These are phyloP conservation scores for Aspergillus baeticus DNA, from an alignment of 495 filamentous ascomycete genomes.

Conservation along the genomic window DNA sequence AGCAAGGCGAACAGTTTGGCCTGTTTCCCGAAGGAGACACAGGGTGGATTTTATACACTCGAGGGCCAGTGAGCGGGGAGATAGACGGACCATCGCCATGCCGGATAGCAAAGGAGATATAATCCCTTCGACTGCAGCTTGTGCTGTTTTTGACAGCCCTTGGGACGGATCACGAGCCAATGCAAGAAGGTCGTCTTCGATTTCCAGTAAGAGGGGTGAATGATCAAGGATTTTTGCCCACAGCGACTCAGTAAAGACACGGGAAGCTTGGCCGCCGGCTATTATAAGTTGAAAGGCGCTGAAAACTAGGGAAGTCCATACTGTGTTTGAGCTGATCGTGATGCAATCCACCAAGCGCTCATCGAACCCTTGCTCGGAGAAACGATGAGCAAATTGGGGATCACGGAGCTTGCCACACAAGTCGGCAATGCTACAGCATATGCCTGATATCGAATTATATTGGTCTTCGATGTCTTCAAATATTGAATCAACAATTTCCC, in stretches of 20 bases:
- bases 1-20: slow-evolving; percentile 24
- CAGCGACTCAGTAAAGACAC: slow-evolving; percentile 24
- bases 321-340: slow-evolving; percentile 28
- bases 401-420: slow-evolving; percentile 72
- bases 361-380: slow-evolving; percentile 73
- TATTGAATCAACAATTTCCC: slow-evolving; percentile 76
- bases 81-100: slow-evolving; percentile 23
- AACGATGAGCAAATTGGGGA: slow-evolving; percentile 62
- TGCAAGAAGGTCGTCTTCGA: slow-evolving; percentile 27
- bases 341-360: slow-evolving; percentile 55
- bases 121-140: slow-evolving; percentile 29
- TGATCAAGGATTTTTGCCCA: slow-evolving; percentile 37
- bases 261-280: slow-evolving; percentile 24
- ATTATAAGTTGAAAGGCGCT: slow-evolving; percentile 34
- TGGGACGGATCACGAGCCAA: slow-evolving; percentile 16
- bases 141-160: slow-evolving; percentile 30
- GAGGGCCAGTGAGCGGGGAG: slow-evolving; percentile 33
- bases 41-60: slow-evolving; percentile 30
- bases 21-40: slow-evolving; percentile 26
- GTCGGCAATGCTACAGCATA: slow-evolving; percentile 60
- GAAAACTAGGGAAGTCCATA: slow-evolving; percentile 31
- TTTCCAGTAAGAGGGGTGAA: slow-evolving; percentile 23
- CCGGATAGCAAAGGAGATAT: slow-evolving; percentile 21
- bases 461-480: slow-evolving; percentile 77
- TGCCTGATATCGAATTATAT: slow-evolving; percentile 43